A percentile compares a stretch with the other conserved stretches of the same genome.
phyloP scores from a whole-genome alignment of 2,329 filamentous ascomycete species.

The Xylaria sp. region DNA sequence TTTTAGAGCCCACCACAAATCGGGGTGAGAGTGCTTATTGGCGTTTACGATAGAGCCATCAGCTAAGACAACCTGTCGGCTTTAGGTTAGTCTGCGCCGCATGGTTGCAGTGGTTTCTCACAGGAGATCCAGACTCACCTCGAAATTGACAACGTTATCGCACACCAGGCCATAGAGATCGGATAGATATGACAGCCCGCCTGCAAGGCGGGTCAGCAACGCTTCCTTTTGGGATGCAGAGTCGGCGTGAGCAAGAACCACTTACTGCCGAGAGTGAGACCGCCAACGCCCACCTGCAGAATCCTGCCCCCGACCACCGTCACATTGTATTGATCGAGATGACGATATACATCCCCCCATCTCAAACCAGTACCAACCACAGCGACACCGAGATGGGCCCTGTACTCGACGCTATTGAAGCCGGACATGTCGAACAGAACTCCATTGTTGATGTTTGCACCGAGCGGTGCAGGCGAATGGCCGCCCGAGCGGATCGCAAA shows the following conservation, averaged over 20 bases:
- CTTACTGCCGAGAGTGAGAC: constrained; percentile 43
- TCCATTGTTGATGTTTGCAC: constrained; percentile 43
- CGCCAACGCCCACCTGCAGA: constrained; percentile 45
- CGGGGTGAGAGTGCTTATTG: constrained; percentile 41
- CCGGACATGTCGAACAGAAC: constrained; percentile 43
- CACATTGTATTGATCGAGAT: constrained; percentile 43
- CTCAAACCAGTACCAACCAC: constrained; percentile 43
- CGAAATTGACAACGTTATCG: constrained; percentile 46
- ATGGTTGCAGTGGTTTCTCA: constrained; percentile 11
- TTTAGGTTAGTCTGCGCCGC: constrained; percentile 17
- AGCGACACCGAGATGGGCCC: constrained; percentile 37
- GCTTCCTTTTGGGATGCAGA: neutral
- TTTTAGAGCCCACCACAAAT: constrained; percentile 47
- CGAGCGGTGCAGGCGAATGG: constrained; percentile 42
- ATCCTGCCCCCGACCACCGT: constrained; percentile 47
- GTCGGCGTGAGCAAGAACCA: neutral
- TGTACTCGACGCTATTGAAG: constrained; percentile 42
- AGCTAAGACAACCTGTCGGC: constrained; percentile 48
- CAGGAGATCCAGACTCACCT: constrained; percentile 35
- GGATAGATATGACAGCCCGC: constrained; percentile 44
- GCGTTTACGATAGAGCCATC: constrained; percentile 46
- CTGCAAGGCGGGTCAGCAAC: constrained; percentile 33
- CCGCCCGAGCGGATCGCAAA: constrained; percentile 46
- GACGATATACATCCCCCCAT: constrained; percentile 43
- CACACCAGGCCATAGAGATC: constrained; percentile 44